Base-by-base conservation (phyloP, 2,329 filamentous ascomycete species). In the Emergomyces pasteurianus region DNA sequence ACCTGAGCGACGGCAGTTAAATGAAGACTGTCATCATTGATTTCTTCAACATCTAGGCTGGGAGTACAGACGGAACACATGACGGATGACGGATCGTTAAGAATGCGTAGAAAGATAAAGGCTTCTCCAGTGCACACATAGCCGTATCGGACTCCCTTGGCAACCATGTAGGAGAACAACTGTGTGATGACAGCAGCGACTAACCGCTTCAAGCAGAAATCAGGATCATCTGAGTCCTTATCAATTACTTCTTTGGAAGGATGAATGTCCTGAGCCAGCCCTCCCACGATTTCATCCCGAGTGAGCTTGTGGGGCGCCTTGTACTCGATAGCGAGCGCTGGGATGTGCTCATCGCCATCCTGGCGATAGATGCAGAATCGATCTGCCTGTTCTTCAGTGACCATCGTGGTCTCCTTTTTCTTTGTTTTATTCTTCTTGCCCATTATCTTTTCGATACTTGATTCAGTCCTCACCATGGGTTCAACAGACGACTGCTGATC, bases 121-220 rank as follows among this genome's bases (percentile, higher is more conserved):
- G 67, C 66, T 63, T 71, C 68, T 40, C 68, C 69, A 9, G 66
- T 72, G 36, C 64, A 65, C 49, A 72, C 66, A 58, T 67, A 71
- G 2, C 69, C 67, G 58, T 68, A 59, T 59, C 47, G 66, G 42
- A 68, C 38, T 53, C 68, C 66, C 31, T n/a, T n/a, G n/a, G n/a
- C n/a, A n/a, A n/a, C n/a, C n/a, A n/a, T n/a, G n/a, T n/a, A n/a
- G n/a, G n/a, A 47, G 61, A 70, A 72, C 46, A 71, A 61, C 42
- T 71, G 63, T 58, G 66, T 70, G 54, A 67, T 60, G 4, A 67
- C 65, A 23, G 66, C 67, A 23, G 68, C 58, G 3, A 69, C 64
- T 12, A 71, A 65, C 42, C 60, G 28, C 21, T 61, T 67, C 12
- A 66, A 60, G 63, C 68, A 56, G 60, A 65, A 67, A 52, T 69